These are phyloP conservation scores for Beauveria asiatica DNA, from an alignment of 2,329 filamentous ascomycete genomes.

Conservation along the genomic window DNA sequence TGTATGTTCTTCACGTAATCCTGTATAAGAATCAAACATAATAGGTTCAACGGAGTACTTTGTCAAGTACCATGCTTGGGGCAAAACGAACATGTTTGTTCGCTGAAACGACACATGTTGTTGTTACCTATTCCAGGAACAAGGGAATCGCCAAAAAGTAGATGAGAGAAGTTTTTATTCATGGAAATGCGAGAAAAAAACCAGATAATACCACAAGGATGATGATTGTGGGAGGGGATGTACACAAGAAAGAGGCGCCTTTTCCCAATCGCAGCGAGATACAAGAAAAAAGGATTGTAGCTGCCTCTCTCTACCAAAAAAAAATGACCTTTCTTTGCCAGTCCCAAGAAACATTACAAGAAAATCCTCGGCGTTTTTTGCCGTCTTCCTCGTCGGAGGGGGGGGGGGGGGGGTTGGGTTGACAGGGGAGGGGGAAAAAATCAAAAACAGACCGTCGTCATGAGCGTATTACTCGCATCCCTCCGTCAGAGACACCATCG, in stretches of 20 bases:
- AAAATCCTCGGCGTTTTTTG: background rate
- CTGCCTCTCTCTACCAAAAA: background rate
- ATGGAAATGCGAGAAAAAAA: background rate
- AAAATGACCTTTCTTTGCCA: background rate
- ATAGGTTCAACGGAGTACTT: background rate
- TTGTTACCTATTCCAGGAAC: too few species aligned
- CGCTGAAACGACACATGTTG: too few species aligned
- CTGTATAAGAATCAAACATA: background rate
- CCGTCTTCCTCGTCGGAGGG: background rate
- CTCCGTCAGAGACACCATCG: background rate
- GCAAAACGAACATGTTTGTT: too few species aligned
- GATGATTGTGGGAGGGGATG: background rate
- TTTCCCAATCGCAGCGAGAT: constrained; percentile 5
- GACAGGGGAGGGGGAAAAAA: background rate
- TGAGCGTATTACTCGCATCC: background rate
- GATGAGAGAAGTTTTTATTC: constrained; percentile 7
- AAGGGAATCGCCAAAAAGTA: background rate
- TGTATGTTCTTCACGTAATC: constrained; percentile 1
- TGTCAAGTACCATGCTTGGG: background rate
- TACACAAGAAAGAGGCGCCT: constrained; percentile 8
- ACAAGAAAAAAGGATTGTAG: constrained; percentile 3
- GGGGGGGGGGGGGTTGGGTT: background rate
- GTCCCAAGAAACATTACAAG: constrained; percentile 6
- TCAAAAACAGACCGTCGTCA: background rate
- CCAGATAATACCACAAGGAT: background rate